Base-by-base conservation (phyloP, 805 yeast genomes). In the Metschnikowia cubensis region DNA sequence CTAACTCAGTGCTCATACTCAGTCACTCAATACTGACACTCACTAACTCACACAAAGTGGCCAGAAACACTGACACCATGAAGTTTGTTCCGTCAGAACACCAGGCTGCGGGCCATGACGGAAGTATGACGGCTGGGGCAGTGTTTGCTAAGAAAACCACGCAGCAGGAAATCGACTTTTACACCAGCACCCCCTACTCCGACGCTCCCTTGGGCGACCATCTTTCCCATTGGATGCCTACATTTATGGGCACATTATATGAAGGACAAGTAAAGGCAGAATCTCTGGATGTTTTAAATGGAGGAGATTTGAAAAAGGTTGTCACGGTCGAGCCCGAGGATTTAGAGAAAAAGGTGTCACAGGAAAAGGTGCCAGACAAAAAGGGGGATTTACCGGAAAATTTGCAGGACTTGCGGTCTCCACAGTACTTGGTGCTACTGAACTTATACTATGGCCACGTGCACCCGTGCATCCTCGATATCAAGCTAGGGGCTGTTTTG, bases 51-150 rank as follows among this genome's bases (percentile, higher is more conserved):
- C n/a, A n/a, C n/a, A n/a, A n/a, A n/a, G n/a, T n/a, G n/a, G n/a
- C n/a, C n/a, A n/a, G n/a, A n/a, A 22, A 3, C 4, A 22, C 10
- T 22, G 4, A 20, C 4, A 20, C 21, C 4, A 20, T 57, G 60
- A 39, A 49, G 22, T 53, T 58, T 36, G 33, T 45, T 1, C 57
- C 59, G 11, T 48, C 57, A 3, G 49, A 42, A 3, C 88, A 87
- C 61, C 86, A 83, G 67, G 98, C 94, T 2, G 98, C 97, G 0
- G 99, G 99, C 5, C 99, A 92, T 61, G 87, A 76, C 5, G 98
- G 96, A 0, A 79, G 86, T 2, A 58, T 89, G 48, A 78, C 80
- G 4, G 82, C 82, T 54, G 96, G 90, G 0, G 67, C 80, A 6
- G 69, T 92, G 14, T 85, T 91, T 56, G 80, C 88, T 49, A 92